A percentile compares a stretch with the other conserved stretches of the same genome.
Conservation (phyloP, 1,284 basidiomycete species). For the Spongiforma sp. region DNA sequence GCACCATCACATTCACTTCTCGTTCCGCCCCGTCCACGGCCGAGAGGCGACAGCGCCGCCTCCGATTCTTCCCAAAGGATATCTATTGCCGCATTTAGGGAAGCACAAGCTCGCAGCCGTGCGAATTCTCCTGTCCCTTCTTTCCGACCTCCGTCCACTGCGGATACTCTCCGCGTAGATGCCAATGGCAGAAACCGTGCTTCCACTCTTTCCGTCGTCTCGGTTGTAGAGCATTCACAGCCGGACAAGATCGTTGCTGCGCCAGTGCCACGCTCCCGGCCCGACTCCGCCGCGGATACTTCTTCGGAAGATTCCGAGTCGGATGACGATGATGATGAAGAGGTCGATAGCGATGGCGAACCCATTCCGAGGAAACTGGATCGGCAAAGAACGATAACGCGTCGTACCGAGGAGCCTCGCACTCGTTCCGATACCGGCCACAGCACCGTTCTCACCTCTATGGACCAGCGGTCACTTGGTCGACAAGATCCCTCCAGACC, state of each 20-base stretch:
- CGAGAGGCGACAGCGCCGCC: slow-evolving; percentile 60
- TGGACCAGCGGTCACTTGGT: slow-evolving; percentile 1
- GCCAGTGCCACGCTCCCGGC: slow-evolving; percentile 19
- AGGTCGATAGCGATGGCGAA: slow-evolving; percentile 39
- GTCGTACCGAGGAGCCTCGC: slow-evolving; percentile 14
- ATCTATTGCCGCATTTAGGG: slow-evolving; percentile 77
- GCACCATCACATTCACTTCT: slow-evolving; percentile 14
- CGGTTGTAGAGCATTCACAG: slow-evolving; percentile 17
- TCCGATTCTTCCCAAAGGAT: slow-evolving; percentile 73
- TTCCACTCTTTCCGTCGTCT: slow-evolving; percentile 35
- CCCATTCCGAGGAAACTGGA: slow-evolving; percentile 29
- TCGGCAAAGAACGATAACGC: slow-evolving; percentile 28
- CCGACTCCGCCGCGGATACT: slow-evolving; percentile 23
- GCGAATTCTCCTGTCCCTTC: slow-evolving; percentile 66
- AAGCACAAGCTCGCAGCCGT: slow-evolving; percentile 68
- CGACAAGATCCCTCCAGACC: slow-evolving; percentile 7
- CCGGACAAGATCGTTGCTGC: slow-evolving; percentile 14
- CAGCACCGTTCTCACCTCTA: slow-evolving; percentile 1
- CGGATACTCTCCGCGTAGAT: slow-evolving; percentile 38
- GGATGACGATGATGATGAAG: slow-evolving; percentile 37
- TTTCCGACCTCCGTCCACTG: slow-evolving; percentile 41
- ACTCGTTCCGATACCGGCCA: slow-evolving; percentile 26
- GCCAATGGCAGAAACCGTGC: slow-evolving; percentile 31
- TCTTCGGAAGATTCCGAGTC: slow-evolving; percentile 38
- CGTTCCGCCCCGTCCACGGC: slow-evolving; percentile 47